Percentiles rank a stretch among this genome's conserved stretches.
Conservation (phyloP, 257 asterid genomes). For the Solanum neorickii region DNA sequence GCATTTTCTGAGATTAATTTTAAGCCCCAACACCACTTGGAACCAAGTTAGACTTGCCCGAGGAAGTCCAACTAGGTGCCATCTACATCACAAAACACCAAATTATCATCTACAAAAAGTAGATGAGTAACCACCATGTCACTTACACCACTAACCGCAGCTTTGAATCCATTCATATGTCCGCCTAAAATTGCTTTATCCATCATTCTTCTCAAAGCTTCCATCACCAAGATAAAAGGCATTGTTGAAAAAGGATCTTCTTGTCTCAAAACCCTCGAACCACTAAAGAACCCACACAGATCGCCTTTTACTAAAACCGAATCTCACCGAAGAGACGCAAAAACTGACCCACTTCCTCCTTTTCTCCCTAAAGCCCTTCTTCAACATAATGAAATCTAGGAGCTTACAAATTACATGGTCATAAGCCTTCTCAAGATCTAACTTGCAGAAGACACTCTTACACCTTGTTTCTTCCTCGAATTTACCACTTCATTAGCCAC, state of each 20-base stretch:
- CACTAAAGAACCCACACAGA: not conserved
- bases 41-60: not conserved
- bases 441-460: not conserved
- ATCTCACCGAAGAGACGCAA: not conserved
- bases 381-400: not conserved
- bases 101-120: not conserved
- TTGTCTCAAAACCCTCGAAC: not conserved
- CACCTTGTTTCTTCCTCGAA: not conserved
- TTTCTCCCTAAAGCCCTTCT: not conserved
- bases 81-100: not conserved
- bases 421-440: not conserved
- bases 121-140: not conserved
- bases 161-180: not conserved
- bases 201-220: not conserved
- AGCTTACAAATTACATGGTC: not conserved
- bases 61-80: not conserved
- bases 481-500: not conserved
- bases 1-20: not conserved
- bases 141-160: not conserved
- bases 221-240: not conserved
- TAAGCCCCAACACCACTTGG: not conserved
- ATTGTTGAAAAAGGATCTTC: not conserved
- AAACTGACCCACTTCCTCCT: not conserved
- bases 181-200: not conserved
- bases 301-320: not conserved